Conservation (phyloP, 2,329 filamentous ascomycete genomes). For the Trichoderma atrobrunneum region DNA sequence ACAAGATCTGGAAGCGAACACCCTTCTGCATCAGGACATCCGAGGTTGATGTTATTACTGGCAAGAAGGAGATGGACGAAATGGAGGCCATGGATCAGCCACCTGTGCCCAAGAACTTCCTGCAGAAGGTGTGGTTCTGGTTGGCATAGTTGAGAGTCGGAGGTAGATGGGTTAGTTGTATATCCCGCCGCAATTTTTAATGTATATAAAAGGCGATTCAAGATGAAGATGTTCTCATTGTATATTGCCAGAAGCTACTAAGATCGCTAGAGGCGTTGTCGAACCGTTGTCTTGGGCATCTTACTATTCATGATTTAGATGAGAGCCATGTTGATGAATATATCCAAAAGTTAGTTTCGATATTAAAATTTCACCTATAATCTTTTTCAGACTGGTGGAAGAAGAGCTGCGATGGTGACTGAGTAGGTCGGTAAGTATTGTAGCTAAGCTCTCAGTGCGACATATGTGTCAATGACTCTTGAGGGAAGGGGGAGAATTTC, state of each 20-base stretch:
- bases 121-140: slow-evolving; percentile 57
- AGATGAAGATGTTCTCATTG: background rate
- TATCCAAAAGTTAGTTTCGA: background rate
- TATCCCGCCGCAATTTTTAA: background rate
- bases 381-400: background rate
- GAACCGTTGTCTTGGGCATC: background rate
- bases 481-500: too few species aligned
- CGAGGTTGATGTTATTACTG: slow-evolving; percentile 56
- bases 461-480: too few species aligned
- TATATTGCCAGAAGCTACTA: background rate
- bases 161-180: background rate
- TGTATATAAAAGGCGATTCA: slow-evolving; percentile 2
- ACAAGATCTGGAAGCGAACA: slow-evolving; percentile 53
- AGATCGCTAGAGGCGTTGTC: background rate
- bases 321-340: background rate
- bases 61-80: slow-evolving; percentile 62
- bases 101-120: slow-evolving; percentile 49
- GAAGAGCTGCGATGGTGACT: too few species aligned
- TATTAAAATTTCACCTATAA: background rate
- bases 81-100: slow-evolving; percentile 48
- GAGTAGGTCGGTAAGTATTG: too few species aligned
- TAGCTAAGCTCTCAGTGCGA: too few species aligned
- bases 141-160: slow-evolving; percentile 38
- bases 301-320: background rate
- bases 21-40: slow-evolving; percentile 40